A percentile compares a stretch with the other conserved stretches of the same genome.
Evolutionary conservation across 345 rosid genomes (phyloP).

Genomic region (Microcos paniculata): DNA sequence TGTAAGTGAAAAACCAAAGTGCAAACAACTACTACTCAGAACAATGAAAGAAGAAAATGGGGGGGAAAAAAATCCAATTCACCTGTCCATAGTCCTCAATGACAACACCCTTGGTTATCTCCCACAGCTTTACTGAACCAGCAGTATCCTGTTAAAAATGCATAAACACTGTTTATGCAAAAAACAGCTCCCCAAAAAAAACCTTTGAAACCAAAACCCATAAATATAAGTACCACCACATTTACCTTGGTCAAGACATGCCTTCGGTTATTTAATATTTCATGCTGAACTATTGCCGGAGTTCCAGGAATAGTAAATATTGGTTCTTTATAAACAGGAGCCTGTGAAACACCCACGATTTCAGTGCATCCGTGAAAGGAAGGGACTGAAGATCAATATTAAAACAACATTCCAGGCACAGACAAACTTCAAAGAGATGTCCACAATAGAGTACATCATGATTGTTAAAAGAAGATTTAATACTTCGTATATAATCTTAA

Average conservation of each 20-base stretch:
- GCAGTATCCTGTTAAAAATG: constrained; percentile 67
- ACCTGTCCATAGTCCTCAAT: constrained; percentile 96
- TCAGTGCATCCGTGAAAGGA: neutral
- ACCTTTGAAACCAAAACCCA: constrained; percentile 10
- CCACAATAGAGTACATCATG: neutral
- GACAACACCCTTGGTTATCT: constrained; percentile 81
- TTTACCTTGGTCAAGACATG: constrained; percentile 95
- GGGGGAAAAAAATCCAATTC: neutral
- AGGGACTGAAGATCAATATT: neutral
- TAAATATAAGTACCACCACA: constrained; percentile 5
- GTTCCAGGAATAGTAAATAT: constrained; percentile 72
- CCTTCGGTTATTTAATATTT: constrained; percentile 89
- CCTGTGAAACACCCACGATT: constrained; percentile 38
- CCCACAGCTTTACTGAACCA: constrained; percentile 96
- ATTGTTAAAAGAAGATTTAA: neutral
- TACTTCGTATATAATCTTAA: neutral
- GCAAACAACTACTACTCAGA: neutral
- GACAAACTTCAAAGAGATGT: neutral
- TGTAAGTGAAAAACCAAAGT: neutral
- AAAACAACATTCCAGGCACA: neutral
- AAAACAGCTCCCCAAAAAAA: constrained; percentile 1
- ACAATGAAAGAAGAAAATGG: neutral
- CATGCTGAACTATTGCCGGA: constrained; percentile 93
- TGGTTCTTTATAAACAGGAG: constrained; percentile 83
- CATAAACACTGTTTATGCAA: constrained; percentile 23